Conservation (phyloP, 495 filamentous ascomycete genomes). For the Trichoderma gamsii region DNA sequence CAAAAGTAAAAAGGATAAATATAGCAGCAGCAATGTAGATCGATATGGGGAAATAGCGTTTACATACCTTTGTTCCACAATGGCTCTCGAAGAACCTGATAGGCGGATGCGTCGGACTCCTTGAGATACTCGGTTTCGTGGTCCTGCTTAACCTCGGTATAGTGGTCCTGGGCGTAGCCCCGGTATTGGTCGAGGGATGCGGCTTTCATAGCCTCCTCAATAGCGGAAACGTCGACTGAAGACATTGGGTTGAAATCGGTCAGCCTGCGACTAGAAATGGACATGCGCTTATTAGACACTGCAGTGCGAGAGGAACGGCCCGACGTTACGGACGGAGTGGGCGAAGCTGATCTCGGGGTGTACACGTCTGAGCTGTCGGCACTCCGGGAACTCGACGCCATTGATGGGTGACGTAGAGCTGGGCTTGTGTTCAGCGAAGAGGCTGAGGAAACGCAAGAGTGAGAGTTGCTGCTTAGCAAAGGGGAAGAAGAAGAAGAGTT, state of each 20-base stretch:
- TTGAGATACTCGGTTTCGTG: conserved; percentile 43
- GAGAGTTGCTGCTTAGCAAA: background rate
- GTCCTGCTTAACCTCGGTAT: conserved; percentile 45
- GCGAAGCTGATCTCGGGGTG: conserved; percentile 49
- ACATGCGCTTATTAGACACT: conserved; percentile 48
- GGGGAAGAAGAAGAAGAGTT: background rate
- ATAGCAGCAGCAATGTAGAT: background rate
- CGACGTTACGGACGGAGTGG: conserved; percentile 38
- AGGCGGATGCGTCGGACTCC: conserved; percentile 43
- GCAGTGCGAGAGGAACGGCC: conserved; percentile 48
- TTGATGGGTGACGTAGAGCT: conserved; percentile 3
- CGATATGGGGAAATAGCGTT: background rate
- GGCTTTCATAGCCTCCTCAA: conserved; percentile 49
- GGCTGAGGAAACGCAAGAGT: background rate
- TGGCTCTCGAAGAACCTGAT: conserved; percentile 51
- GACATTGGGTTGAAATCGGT: conserved; percentile 50
- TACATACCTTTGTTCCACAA: conserved; percentile 52
- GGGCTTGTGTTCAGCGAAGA: background rate
- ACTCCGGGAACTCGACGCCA: conserved; percentile 11
- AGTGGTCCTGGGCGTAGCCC: conserved; percentile 48
- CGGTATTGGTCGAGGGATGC: conserved; percentile 46
- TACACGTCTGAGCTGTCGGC: conserved; percentile 31
- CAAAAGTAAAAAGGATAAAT: conserved; percentile 18
- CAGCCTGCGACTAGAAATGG: conserved; percentile 43
- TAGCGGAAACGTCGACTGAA: conserved; percentile 44